Conservation (phyloP, 768 basidiomycete species). For the Rhodotorula babjevae region DNA sequence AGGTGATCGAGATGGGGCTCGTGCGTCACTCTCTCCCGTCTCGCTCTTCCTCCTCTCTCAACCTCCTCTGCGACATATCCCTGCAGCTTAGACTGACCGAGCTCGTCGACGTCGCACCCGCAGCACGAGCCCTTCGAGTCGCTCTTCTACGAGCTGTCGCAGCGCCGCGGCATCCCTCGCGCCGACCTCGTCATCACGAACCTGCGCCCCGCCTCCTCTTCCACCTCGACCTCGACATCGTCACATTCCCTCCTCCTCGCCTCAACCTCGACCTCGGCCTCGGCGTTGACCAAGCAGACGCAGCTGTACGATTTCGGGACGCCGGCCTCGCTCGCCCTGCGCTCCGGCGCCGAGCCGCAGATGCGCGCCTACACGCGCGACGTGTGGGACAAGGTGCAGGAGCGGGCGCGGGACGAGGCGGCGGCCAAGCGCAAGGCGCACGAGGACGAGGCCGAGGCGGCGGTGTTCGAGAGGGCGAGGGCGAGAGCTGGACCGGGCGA, state of each 20-base stretch:
- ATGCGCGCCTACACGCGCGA: slow-evolving; percentile 9
- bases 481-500: too few species aligned
- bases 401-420: neutral
- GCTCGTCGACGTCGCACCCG: too few species aligned
- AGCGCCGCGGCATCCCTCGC: neutral
- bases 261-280: too few species aligned
- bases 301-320: slow-evolving; percentile 33
- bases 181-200: slow-evolving; percentile 17
- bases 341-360: neutral
- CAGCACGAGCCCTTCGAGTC: slow-evolving; percentile 24
- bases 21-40: neutral
- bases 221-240: too few species aligned
- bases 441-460: neutral
- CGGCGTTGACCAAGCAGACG: neutral
- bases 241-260: too few species aligned
- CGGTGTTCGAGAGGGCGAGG: neutral
- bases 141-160: slow-evolving; percentile 19
- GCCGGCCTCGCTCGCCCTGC: slow-evolving; percentile 10
- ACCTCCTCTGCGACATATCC: too few species aligned
- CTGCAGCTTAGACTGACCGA: too few species aligned
- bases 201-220: neutral
- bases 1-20: slow-evolving; percentile 1
- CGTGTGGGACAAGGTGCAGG: slow-evolving; percentile 7
- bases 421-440: neutral
- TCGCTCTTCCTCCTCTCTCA: too few species aligned